phyloP scores from a whole-genome alignment of 495 filamentous ascomycete genomes.

The Zalerion maritima region DNA sequence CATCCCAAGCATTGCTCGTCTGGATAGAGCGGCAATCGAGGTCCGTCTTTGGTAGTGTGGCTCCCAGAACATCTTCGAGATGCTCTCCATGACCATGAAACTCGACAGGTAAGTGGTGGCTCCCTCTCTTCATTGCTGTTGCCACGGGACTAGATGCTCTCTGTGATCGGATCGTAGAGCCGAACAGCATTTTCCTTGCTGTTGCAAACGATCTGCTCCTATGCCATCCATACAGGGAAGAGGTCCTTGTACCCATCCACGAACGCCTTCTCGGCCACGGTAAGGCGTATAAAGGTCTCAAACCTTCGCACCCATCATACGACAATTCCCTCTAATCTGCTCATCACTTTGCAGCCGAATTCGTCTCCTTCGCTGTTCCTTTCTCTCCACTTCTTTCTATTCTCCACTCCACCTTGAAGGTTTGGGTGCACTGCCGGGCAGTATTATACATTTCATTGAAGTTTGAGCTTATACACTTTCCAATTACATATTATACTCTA shows the following conservation, averaged over 20 bases:
- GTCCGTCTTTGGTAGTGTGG: too few relatives aligned
- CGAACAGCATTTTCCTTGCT: conserved; percentile 2
- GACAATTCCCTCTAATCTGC: conserved; percentile 3
- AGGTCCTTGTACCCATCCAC: too few relatives aligned
- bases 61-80: too few relatives aligned
- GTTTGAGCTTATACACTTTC: too few relatives aligned
- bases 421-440: conserved; percentile 13
- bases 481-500: conserved; percentile 12
- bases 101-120: too few relatives aligned
- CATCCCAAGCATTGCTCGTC: too few relatives aligned
- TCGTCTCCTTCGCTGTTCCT: conserved; percentile 7
- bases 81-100: too few relatives aligned
- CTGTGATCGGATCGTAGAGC: not conserved
- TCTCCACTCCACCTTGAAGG: conserved; percentile 6
- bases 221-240: conserved; percentile 11
- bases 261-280: too few relatives aligned
- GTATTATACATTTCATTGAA: too few relatives aligned
- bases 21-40: too few relatives aligned
- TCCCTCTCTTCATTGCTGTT: too few relatives aligned
- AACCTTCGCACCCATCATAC: conserved; percentile 5
- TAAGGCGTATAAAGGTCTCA: conserved; percentile 8
- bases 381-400: conserved; percentile 7
- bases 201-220: not conserved
- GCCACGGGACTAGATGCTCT: too few relatives aligned
- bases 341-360: conserved; percentile 2